These are phyloP conservation scores for Debaryomycetaceae sp. DNA, from an alignment of 1,139 yeast genomes.

Conservation along the genomic window DNA sequence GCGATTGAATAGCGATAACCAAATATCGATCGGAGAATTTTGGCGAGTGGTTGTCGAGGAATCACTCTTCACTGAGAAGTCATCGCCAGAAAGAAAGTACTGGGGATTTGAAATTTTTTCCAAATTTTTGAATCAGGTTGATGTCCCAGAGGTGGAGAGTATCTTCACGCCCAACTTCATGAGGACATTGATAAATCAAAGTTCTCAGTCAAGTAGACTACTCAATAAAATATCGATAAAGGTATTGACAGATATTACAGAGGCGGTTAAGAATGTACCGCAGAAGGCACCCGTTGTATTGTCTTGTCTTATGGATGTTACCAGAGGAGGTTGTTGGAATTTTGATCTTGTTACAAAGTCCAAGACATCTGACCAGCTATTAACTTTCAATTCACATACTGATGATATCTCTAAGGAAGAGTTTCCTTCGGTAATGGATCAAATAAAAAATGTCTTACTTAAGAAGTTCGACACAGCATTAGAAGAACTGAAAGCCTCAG, in stretches of 20 bases:
- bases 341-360: constrained; percentile 80
- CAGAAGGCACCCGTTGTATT: constrained; percentile 48
- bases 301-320: constrained; percentile 45
- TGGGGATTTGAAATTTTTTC: constrained; percentile 79
- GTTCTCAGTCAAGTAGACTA: constrained; percentile 61
- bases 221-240: constrained; percentile 64
- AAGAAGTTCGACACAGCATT: constrained; percentile 19
- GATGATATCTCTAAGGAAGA: constrained; percentile 13
- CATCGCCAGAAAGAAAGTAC: constrained; percentile 83
- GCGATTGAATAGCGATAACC: constrained; percentile 14
- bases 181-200: constrained; percentile 75
- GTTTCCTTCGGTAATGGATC: constrained; percentile 12
- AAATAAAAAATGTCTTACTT: constrained; percentile 22
- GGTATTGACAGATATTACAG: constrained; percentile 43
- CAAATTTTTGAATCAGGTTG: constrained; percentile 35
- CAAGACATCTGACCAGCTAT: constrained; percentile 57
- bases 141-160: constrained; percentile 28
- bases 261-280: constrained; percentile 32
- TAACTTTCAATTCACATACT: constrained; percentile 21
- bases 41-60: constrained; percentile 83
- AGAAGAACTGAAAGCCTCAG: constrained; percentile 15
- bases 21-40: constrained; percentile 58
- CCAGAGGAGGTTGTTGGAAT: constrained; percentile 59
- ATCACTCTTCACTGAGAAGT: constrained; percentile 66
- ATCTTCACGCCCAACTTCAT: constrained; percentile 69